Percentiles rank a stretch among this genome's conserved stretches.
Evolutionary conservation across 305 asterid genomes (phyloP).

Genomic region (Withania somnifera): DNA sequence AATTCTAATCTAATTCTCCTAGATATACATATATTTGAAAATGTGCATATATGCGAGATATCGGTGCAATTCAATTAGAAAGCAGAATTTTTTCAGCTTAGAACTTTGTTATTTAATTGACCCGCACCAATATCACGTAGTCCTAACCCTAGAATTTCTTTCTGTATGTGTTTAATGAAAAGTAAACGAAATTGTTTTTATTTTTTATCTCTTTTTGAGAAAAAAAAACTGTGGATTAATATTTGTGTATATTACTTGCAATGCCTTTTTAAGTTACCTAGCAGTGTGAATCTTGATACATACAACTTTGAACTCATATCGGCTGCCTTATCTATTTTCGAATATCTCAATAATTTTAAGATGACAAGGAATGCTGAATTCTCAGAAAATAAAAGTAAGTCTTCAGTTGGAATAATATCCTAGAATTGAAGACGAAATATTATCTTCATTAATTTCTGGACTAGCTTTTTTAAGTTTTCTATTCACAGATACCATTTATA

Average conservation of each 20-base stretch:
- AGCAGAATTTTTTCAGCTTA: constrained; percentile 33
- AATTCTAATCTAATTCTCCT: not conserved
- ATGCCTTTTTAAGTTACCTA: not conserved
- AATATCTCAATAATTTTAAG: not conserved
- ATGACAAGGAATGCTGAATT: not conserved
- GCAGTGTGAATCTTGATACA: not conserved
- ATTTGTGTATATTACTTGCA: too few species aligned
- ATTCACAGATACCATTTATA: not conserved
- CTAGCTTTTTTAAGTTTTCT: not conserved
- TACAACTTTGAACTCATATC: not conserved
- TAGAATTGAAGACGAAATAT: not conserved
- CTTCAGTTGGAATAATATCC: not conserved
- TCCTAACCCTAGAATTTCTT: not conserved
- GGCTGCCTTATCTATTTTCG: not conserved
- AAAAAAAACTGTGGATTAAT: too few species aligned
- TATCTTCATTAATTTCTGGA: not conserved
- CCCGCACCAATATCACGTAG: constrained; percentile 99
- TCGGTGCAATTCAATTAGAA: constrained; percentile 95
- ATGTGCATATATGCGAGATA: constrained; percentile 35
- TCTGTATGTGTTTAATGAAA: not conserved
- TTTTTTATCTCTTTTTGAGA: too few species aligned
- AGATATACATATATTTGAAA: not conserved
- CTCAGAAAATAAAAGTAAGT: not conserved
- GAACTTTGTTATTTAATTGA: constrained; percentile 79
- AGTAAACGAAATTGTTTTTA: not conserved